Evolutionary conservation across 345 rosid genomes (phyloP).

Genomic region (Eucalyptus curtisii): DNA sequence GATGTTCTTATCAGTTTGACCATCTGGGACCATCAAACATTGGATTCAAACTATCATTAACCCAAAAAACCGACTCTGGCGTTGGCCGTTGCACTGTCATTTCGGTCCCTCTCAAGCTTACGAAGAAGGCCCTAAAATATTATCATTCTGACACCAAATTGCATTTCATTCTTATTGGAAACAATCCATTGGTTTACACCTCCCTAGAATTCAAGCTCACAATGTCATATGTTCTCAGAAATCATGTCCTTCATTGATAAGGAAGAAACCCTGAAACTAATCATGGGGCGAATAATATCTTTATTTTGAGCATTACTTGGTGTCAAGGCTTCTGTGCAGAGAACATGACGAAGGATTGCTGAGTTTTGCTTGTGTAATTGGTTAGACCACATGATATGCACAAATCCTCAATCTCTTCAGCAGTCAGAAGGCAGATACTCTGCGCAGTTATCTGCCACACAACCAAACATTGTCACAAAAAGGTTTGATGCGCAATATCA

Average conservation of each 20-base stretch:
- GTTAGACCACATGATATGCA: conserved; percentile 54
- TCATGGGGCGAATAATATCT: conserved; percentile 2
- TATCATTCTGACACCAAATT: neutral
- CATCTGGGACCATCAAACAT: neutral
- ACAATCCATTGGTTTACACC: neutral
- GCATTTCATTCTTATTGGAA: neutral
- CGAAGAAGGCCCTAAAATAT: neutral
- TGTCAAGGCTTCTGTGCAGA: conserved; percentile 77
- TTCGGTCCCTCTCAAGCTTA: neutral
- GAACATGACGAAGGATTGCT: conserved; percentile 75
- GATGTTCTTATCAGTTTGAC: neutral
- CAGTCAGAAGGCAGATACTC: conserved; percentile 38
- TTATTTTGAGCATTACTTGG: neutral
- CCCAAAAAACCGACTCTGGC: neutral
- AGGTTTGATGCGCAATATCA: neutral
- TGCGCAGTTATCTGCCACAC: conserved; percentile 34
- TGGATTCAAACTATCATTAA: neutral
- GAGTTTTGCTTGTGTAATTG: conserved; percentile 42
- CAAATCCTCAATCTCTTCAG: conserved; percentile 69
- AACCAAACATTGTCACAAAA: neutral
- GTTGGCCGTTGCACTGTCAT: neutral
- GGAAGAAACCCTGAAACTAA: neutral
- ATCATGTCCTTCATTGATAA: neutral
- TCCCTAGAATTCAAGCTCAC: neutral
- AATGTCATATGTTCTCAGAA: neutral